Evolutionary conservation across 345 rosid genomes (phyloP).

Genomic region (Psidium guajava): DNA sequence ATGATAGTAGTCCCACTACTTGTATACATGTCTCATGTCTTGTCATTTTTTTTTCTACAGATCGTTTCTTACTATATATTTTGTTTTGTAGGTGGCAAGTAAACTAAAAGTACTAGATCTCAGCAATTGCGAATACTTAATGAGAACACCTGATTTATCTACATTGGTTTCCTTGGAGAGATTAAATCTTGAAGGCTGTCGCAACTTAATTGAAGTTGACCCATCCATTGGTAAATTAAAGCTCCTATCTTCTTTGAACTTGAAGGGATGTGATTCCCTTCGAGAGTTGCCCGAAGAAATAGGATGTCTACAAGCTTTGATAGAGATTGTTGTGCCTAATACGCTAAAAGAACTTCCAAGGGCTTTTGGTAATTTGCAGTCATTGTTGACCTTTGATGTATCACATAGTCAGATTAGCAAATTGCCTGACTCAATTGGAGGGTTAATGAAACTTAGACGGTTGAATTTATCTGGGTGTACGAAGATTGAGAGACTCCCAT

Average conservation of each 20-base stretch:
- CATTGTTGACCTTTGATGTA: not conserved
- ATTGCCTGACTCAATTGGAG: accelerated
- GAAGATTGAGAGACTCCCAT: not conserved
- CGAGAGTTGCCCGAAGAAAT: not conserved
- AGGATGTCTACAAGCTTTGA: not conserved
- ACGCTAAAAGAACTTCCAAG: not conserved
- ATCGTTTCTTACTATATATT: not conserved
- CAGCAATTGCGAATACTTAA: not conserved
- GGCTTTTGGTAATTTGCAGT: not conserved
- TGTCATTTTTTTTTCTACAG: not conserved
- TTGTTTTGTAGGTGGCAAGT: not conserved
- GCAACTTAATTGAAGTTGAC: not conserved
- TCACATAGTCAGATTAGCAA: accelerated
- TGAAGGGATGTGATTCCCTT: not conserved
- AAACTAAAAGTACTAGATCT: not conserved
- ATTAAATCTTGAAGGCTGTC: not conserved
- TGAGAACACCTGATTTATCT: not conserved
- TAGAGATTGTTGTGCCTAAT: not conserved
- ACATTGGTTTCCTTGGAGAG: not conserved
- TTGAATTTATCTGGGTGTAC: not conserved
- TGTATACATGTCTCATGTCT: not conserved
- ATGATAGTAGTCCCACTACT: not conserved
- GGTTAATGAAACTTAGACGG: not conserved
- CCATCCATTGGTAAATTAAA: not conserved
- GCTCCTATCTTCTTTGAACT: not conserved